Percentiles rank a stretch among this genome's conserved stretches.
Evolutionary conservation across 2,329 filamentous ascomycete genomes (phyloP).

Genomic region (Exophiala viscosa): DNA sequence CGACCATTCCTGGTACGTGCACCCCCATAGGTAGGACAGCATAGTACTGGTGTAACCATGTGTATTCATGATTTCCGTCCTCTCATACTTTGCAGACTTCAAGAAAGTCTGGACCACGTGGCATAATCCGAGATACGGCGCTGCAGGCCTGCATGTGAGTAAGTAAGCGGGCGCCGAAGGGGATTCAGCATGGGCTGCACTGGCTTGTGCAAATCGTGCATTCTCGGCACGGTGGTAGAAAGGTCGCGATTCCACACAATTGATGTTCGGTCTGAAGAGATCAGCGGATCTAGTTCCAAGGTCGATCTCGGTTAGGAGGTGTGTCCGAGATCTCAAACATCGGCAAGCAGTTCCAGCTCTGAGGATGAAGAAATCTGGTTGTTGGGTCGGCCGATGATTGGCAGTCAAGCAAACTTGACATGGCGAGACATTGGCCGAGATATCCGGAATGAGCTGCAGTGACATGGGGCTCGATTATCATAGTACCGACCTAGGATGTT

Average conservation of each 20-base stretch:
- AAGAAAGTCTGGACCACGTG: background rate
- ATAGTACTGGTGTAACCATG: background rate
- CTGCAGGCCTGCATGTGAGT: background rate
- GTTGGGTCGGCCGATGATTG: constrained; percentile 5
- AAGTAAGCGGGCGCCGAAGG: no score
- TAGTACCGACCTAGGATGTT: background rate
- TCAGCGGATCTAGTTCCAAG: background rate
- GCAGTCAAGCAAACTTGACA: constrained; percentile 13
- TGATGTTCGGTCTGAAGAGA: background rate
- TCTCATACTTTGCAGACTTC: background rate
- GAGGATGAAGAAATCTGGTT: constrained; percentile 1
- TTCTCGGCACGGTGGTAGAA: no score
- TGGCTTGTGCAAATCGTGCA: background rate
- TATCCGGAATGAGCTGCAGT: constrained; percentile 2
- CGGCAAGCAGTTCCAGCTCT: background rate
- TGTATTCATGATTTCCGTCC: background rate
- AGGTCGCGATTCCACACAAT: no score
- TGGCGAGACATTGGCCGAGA: constrained; percentile 5
- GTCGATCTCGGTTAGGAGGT: background rate
- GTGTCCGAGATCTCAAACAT: background rate
- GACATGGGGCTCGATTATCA: constrained; percentile 2
- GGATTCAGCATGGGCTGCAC: background rate
- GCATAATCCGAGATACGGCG: background rate
- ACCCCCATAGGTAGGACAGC: background rate
- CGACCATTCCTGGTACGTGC: no score